Percentiles rank a stretch among this genome's conserved stretches.
Evolutionary conservation across 2,329 filamentous ascomycete genomes (phyloP).

Genomic region (Ophiostoma australiae): DNA sequence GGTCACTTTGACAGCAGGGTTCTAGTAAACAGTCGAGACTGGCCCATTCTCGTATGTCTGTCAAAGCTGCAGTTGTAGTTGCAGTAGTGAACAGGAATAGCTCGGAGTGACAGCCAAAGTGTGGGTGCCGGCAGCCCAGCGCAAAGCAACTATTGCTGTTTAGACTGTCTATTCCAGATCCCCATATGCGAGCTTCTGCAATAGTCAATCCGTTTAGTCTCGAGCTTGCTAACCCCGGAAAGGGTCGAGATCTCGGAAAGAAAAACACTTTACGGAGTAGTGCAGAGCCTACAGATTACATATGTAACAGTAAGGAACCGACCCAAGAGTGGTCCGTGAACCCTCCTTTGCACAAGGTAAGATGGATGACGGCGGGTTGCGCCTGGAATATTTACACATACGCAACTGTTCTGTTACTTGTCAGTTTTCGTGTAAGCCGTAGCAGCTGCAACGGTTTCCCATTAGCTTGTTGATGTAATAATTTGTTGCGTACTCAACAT

Average conservation of each 20-base stretch:
- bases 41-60: background rate
- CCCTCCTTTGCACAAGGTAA: background rate
- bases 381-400: background rate
- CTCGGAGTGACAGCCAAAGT: background rate
- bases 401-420: background rate
- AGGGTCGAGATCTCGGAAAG: background rate
- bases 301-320: too few species aligned
- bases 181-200: background rate
- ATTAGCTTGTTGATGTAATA: background rate
- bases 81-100: too few species aligned
- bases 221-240: too few species aligned
- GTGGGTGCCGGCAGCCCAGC: background rate
- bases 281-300: too few species aligned
- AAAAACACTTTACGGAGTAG: background rate
- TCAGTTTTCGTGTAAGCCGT: constrained; percentile 4
- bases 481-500: background rate
- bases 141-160: background rate
- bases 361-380: constrained; percentile 15
- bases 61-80: background rate
- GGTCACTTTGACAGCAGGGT: background rate
- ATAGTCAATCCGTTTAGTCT: background rate
- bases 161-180: background rate
- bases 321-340: constrained; percentile 3
- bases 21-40: background rate
- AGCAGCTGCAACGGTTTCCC: background rate